Base-by-base conservation (phyloP, 768 basidiomycete species). In the Leccinum olivaceopallidum region DNA sequence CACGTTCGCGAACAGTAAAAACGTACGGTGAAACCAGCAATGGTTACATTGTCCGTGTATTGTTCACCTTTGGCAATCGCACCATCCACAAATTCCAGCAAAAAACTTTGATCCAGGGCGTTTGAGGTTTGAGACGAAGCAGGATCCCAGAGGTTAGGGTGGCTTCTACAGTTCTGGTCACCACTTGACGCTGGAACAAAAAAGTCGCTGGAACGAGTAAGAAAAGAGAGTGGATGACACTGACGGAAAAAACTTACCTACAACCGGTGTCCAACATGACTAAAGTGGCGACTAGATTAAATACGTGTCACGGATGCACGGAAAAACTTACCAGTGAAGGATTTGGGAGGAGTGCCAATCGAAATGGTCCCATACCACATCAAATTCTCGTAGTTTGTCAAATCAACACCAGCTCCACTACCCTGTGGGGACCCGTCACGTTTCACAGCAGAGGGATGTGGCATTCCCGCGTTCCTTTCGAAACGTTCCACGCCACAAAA, bases 31-130 rank as follows among this genome's bases (percentile, higher is more conserved):
- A 50, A 50, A 4, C 56, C 58, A 2, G 59, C 55, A 13, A 67
- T 47, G 13, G 58, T 51, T 3, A 68, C 60, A 0, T 39, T 60
- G 55, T 83, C 82, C 13, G 58, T 73, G 63, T 76, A 82, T 53
- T 75, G 69, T 13, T 68, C 61, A 14, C 79, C 81, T 0, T 56
- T 42, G n/a, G 12, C 34, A 34, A 34, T 34, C 34, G 34, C 34
- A 34, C 34, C 34, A 34, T 34, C 34, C 34, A 13, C 34, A 34
- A 34, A 34, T 34, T 34, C 34, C 34, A 34, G 34, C 12, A 34
- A 34, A 34, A 34, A 34, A 34, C 34, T 13, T 16, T 7, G 37
- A 37, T 16, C 13, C 37, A 16, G 16, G 6, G 37, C 37, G 6
- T 37, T 16, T 37, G 16, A 16, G 16, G 14, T 37, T 37, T 14